Percentiles rank a stretch among this genome's conserved stretches.
phyloP scores from a whole-genome alignment of 208 protist species.

The Leishmania amazonensis region DNA sequence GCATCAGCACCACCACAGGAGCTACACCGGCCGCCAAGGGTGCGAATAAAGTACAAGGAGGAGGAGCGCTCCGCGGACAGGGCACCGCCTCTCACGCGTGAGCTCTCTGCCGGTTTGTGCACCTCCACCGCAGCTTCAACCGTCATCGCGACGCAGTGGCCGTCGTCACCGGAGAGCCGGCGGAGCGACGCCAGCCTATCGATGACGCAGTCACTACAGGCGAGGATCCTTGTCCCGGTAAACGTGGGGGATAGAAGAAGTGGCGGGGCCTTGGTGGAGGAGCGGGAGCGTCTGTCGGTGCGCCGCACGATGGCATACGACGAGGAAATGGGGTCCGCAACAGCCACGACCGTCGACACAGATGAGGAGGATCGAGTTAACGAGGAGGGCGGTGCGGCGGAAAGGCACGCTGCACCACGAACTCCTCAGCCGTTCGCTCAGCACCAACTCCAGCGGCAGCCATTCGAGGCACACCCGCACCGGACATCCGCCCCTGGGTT shows the following conservation, averaged over 20 bases:
- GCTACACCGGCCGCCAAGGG: neutral
- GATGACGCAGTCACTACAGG: neutral
- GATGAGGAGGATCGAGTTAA: neutral
- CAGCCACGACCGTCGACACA: slow-evolving; percentile 4
- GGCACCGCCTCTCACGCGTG: neutral
- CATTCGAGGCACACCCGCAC: neutral
- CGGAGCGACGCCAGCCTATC: neutral
- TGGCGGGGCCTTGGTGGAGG: neutral
- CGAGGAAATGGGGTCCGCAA: neutral
- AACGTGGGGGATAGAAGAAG: neutral
- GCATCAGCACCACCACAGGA: neutral
- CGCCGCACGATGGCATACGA: neutral
- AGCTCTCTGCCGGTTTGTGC: neutral
- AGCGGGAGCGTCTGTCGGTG: neutral
- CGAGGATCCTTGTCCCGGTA: neutral
- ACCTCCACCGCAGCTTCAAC: neutral
- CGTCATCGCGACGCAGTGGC: neutral
- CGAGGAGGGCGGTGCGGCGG: neutral
- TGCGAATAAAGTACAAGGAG: neutral
- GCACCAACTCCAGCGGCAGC: neutral
- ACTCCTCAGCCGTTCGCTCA: neutral
- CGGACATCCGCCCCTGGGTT: neutral
- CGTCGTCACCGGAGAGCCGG: neutral
- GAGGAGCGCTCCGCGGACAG: neutral
- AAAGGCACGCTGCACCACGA: neutral